Percentiles rank a stretch among this genome's conserved stretches.
These are phyloP conservation scores for Trichoderma erinaceum DNA, from an alignment of 495 filamentous ascomycete species.

Conservation along the genomic window DNA sequence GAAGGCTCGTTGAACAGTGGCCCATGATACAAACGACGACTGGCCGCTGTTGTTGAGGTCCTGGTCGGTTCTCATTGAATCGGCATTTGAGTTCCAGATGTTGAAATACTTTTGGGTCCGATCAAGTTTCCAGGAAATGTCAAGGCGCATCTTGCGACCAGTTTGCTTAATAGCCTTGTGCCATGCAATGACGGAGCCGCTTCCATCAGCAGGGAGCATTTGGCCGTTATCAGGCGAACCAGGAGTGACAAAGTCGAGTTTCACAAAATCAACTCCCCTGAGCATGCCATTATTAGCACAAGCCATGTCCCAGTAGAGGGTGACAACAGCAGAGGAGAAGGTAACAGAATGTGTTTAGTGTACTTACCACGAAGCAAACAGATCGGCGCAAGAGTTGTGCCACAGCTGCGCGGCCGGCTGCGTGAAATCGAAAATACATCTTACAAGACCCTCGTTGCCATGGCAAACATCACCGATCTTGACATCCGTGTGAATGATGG, in stretches of 20 bases:
- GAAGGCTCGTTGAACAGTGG: slow-evolving; percentile 25
- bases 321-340: background rate
- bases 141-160: slow-evolving; percentile 26
- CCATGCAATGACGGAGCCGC: slow-evolving; percentile 21
- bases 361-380: slow-evolving; percentile 21
- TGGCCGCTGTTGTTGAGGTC: slow-evolving; percentile 25
- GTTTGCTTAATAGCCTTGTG: slow-evolving; percentile 23
- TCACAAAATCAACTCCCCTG: slow-evolving; percentile 26
- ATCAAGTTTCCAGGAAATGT: slow-evolving; percentile 29
- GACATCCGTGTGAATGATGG: slow-evolving; percentile 24
- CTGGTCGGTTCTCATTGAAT: slow-evolving; percentile 27
- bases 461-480: slow-evolving; percentile 24
- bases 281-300: background rate
- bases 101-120: slow-evolving; percentile 23
- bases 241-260: slow-evolving; percentile 29
- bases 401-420: slow-evolving; percentile 25
- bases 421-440: slow-evolving; percentile 26
- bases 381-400: slow-evolving; percentile 27
- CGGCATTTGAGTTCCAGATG: slow-evolving; percentile 26
- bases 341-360: background rate
- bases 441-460: slow-evolving; percentile 22
- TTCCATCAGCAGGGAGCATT: slow-evolving; percentile 18
- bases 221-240: slow-evolving; percentile 21
- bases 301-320: background rate
- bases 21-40: slow-evolving; percentile 24